These are phyloP conservation scores for Globisporangium radiosum DNA, from an alignment of 352 stramenopile species.

Conservation along the genomic window DNA sequence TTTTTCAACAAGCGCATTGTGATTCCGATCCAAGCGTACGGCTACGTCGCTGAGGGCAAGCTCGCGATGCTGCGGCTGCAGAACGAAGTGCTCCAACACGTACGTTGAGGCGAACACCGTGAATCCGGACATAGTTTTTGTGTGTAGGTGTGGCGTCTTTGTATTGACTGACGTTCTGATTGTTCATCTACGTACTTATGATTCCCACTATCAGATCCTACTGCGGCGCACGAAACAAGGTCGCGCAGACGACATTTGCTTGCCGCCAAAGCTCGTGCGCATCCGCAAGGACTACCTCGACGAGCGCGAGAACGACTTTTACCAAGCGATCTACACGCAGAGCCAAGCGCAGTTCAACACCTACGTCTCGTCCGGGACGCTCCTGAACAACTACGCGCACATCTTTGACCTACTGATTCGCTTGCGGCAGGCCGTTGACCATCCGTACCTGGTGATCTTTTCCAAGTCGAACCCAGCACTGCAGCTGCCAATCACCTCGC, in stretches of 20 bases:
- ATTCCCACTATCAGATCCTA: constrained; percentile 71
- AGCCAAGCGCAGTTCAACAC: constrained; percentile 97
- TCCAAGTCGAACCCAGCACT: constrained; percentile 83
- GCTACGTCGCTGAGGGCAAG: constrained; percentile 89
- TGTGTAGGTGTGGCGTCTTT: too few species aligned
- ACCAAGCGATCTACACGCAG: constrained; percentile 97
- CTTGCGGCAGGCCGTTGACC: constrained; percentile 96
- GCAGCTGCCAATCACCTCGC: constrained; percentile 34
- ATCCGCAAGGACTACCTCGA: constrained; percentile 83
- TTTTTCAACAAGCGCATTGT: constrained; percentile 98
- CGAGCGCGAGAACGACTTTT: constrained; percentile 97
- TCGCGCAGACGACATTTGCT: constrained; percentile 92
- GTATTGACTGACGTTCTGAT: too few species aligned
- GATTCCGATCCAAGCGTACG: constrained; percentile 97
- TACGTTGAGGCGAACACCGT: constrained; percentile 19
- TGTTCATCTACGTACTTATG: background rate
- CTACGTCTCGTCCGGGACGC: constrained; percentile 94
- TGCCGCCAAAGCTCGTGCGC: constrained; percentile 84
- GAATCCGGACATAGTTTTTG: too few species aligned
- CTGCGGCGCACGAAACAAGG: constrained; percentile 97
- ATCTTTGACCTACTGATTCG: constrained; percentile 98
- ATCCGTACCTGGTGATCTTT: constrained; percentile 96
- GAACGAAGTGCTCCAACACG: constrained; percentile 87
- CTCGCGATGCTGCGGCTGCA: constrained; percentile 96
- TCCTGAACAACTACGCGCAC: constrained; percentile 99